Evolutionary conservation across 2,329 filamentous ascomycete species (phyloP).

Genomic region (Colletotrichum coccodes): DNA sequence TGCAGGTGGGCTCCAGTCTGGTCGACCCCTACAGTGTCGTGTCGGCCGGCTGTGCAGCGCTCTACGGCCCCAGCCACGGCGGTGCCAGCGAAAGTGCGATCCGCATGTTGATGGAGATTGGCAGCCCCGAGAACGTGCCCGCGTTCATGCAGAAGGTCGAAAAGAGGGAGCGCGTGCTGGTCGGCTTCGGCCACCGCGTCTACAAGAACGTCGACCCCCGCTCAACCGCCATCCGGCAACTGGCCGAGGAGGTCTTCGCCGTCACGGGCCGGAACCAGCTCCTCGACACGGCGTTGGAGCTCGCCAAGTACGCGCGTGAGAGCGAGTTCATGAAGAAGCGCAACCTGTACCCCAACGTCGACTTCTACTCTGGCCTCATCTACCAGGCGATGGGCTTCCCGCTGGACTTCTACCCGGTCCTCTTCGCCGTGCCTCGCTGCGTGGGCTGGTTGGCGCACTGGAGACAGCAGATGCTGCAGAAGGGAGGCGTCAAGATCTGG

Average conservation of each 20-base stretch:
- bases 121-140: constrained; percentile 60
- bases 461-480: constrained; percentile 60
- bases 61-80: constrained; percentile 67
- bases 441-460: constrained; percentile 63
- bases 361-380: constrained; percentile 63
- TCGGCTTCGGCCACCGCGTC: constrained; percentile 65
- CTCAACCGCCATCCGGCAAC: constrained; percentile 57
- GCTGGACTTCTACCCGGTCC: constrained; percentile 61
- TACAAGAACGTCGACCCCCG: constrained; percentile 66
- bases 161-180: constrained; percentile 59
- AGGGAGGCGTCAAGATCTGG: constrained; percentile 61
- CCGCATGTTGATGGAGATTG: constrained; percentile 62
- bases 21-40: constrained; percentile 66
- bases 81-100: constrained; percentile 69
- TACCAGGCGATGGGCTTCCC: constrained; percentile 65
- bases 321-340: constrained; percentile 59
- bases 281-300: constrained; percentile 57
- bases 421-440: constrained; percentile 61
- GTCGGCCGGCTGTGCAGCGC: constrained; percentile 60
- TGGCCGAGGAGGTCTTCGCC: constrained; percentile 60
- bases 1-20: constrained; percentile 65
- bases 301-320: constrained; percentile 56
- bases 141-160: constrained; percentile 61
- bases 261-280: constrained; percentile 62
- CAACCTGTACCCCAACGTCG: constrained; percentile 62